Evolutionary conservation across 2,329 filamentous ascomycete species (phyloP), one percentile per base, ranked within the genome.

Genomic region (Monilinia laxa): DNA sequence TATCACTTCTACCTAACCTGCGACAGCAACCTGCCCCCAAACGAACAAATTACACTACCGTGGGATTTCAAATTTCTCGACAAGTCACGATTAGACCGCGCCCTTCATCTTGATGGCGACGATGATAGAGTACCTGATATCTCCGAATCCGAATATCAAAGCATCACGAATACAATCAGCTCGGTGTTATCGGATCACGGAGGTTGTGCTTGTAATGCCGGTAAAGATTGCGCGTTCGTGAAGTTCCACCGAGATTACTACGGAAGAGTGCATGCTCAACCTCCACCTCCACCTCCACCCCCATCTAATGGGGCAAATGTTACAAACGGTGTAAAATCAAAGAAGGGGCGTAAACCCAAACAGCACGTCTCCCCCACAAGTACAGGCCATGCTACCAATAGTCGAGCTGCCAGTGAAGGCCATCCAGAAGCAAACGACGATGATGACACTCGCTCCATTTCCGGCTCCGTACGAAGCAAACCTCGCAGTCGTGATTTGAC

Each of bases 1-100:
- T 96, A 94, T 75, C 92, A 95, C 75, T 97, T 98, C 77, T 97
- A 94, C 85, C 89, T 97, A 70, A 87, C 97, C 68, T 93, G 92
- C 73, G 91, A 91, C 72, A 85, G 90, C 64, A 84, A 89, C 49
- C 93, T 98, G 66, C 78, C 83, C 20, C 81, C 87, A 1, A 81
- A 83, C 52, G 86, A 88, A 73, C 85, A 87, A 73, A 86, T 85
- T 73, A 91, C 82, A 35, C 85, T 83, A 72, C 85, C 80, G 64
- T 92, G 82, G 91, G 91, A 87, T 75, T 94, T 83, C 79, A 85
- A 78, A 71, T 84, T 84, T 71, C 85, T 81, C 72, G 89, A 82
- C 2, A 80, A 81, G 64, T 76, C 79, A 4, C 82, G 85, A 42
- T 86, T 86, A 77, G 79, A 87, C 6, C 82, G 87, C 54, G 77